phyloP scores from a whole-genome alignment of 2,329 filamentous ascomycete species.

The Fusarium sp. region DNA sequence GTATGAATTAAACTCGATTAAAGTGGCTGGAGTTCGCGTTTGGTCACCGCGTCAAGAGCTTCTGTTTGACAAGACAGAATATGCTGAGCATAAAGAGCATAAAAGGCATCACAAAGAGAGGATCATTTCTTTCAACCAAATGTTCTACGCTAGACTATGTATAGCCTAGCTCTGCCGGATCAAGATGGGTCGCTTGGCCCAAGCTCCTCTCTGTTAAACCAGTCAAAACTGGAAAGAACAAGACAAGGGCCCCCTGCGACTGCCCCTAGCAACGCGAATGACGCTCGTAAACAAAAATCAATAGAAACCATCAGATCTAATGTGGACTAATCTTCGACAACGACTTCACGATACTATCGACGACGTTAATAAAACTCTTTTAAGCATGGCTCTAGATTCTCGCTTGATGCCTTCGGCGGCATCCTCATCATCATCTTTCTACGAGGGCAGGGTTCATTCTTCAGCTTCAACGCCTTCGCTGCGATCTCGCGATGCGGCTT shows the following conservation, averaged over 20 bases:
- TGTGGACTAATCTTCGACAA: slow-evolving; percentile 57
- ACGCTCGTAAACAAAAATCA: slow-evolving; percentile 53
- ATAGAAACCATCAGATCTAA: slow-evolving; percentile 37
- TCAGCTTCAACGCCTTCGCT: slow-evolving; percentile 84
- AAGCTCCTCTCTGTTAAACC: slow-evolving; percentile 31
- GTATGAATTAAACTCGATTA: slow-evolving; percentile 16
- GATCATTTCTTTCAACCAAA: slow-evolving; percentile 19
- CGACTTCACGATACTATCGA: slow-evolving; percentile 57
- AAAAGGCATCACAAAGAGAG: fast-evolving
- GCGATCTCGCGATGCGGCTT: slow-evolving; percentile 77
- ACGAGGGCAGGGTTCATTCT: slow-evolving; percentile 63
- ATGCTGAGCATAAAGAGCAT: neutral
- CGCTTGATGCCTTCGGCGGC: slow-evolving; percentile 60
- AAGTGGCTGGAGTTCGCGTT: slow-evolving; percentile 39
- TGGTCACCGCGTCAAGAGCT: slow-evolving; percentile 8
- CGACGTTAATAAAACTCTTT: slow-evolving; percentile 56
- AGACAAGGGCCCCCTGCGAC: slow-evolving; percentile 38
- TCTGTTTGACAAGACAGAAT: slow-evolving; percentile 24
- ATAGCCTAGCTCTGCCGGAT: neutral
- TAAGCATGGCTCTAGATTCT: slow-evolving; percentile 58
- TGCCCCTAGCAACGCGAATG: slow-evolving; percentile 54
- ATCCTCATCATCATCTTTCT: slow-evolving; percentile 46
- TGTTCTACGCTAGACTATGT: neutral
- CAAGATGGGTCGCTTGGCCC: slow-evolving; percentile 27
- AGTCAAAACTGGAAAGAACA: slow-evolving; percentile 23